phyloP scores from a whole-genome alignment of 257 asterid species.

The Solanum okadae region DNA sequence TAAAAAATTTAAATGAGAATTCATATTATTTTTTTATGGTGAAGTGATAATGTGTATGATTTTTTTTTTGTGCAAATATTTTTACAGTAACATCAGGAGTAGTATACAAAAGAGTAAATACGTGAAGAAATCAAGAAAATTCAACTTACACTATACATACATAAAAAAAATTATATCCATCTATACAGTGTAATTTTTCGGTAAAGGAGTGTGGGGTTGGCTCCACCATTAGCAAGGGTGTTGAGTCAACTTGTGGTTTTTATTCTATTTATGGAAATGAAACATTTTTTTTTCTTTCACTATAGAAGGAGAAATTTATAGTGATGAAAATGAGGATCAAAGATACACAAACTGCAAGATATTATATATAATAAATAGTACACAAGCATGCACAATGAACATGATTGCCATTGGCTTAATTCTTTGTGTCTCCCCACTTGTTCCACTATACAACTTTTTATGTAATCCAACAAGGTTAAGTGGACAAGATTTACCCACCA shows the following conservation, averaged over 20 bases:
- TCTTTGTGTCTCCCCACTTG: neutral
- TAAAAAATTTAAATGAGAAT: neutral
- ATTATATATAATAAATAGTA: neutral
- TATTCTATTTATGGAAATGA: neutral
- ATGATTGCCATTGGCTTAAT: neutral
- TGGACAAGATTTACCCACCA: neutral
- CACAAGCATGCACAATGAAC: neutral
- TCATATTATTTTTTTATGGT: neutral
- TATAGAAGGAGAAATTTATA: neutral
- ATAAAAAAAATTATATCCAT: accelerated
- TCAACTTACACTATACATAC: neutral
- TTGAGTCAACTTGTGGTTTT: neutral
- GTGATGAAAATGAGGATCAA: neutral
- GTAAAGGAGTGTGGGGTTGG: neutral
- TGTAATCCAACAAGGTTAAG: neutral
- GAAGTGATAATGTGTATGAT: neutral
- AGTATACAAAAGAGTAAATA: neutral
- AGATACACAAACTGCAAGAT: neutral
- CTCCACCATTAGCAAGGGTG: neutral
- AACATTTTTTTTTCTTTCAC: neutral
- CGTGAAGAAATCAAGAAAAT: neutral
- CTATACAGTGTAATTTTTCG: accelerated
- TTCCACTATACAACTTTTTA: neutral
- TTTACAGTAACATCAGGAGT: neutral
- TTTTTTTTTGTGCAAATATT: neutral